phyloP scores from a whole-genome alignment of 164 flowering plant species.

The Aristolochia californica region DNA sequence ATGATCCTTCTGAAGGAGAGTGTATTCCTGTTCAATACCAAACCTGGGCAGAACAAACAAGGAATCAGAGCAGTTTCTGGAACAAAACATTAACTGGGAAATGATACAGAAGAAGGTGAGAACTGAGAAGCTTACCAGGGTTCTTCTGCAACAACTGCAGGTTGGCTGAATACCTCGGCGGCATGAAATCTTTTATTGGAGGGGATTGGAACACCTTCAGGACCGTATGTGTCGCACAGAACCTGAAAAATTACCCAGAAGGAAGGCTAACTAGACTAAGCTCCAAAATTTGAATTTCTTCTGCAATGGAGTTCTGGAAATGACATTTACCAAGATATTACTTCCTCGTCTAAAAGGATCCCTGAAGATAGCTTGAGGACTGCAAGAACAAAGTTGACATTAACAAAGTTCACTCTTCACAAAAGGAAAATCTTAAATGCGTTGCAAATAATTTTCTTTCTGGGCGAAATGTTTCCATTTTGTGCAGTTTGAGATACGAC shows the following conservation, averaged over 20 bases:
- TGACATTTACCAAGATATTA: constrained; percentile 17
- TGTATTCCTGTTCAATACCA: constrained; percentile 50
- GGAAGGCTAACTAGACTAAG: too few relatives aligned
- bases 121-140: constrained; percentile 27
- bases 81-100: background rate
- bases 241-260: constrained; percentile 20
- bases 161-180: constrained; percentile 41
- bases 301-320: background rate
- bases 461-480: too few relatives aligned
- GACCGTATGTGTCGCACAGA: constrained; percentile 51
- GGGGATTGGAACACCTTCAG: constrained; percentile 53
- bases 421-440: too few relatives aligned
- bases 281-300: too few relatives aligned
- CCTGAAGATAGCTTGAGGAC: constrained; percentile 22
- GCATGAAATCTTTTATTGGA: constrained; percentile 44
- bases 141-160: constrained; percentile 35
- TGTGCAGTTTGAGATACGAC: too few relatives aligned
- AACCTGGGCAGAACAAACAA: constrained; percentile 18
- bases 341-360: constrained; percentile 23
- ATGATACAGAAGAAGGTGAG: background rate
- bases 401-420: background rate
- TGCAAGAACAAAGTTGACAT: background rate
- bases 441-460: too few relatives aligned
- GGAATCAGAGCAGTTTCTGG: background rate
- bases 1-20: constrained; percentile 38